Evolutionary conservation across 164 flowering plant genomes (phyloP), one percentile per base, ranked within the genome.

Genomic region (Buxus sempervirens): DNA sequence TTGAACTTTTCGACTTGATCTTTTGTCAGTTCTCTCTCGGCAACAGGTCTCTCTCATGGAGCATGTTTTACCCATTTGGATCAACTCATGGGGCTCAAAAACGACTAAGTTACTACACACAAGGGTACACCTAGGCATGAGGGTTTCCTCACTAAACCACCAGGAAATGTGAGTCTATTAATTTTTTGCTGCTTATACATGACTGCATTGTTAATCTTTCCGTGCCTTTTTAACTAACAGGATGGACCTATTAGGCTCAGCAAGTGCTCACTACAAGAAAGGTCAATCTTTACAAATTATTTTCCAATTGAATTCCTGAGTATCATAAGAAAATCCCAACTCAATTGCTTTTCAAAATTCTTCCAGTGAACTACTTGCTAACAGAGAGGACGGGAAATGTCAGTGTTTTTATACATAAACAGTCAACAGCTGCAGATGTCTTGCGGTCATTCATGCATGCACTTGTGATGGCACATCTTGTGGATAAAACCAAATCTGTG

Each of bases 361-460:
- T 70, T 77, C 20, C 72, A 96, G 98, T 49, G 7, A 90, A 79
- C 66, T 93, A 96, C 75, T 67, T 93, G 73, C 82, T 93, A 7
- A 64, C 85, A 73, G 81, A 83, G 73, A 86, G 76, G 69, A 79
- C 82, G 48, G 85, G 88, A 60, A 70, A 58, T 21, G 70, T 90
- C 71, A 75, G 65, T 45, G 69, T 90, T 54, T 49, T 91, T 68
- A 49, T 82, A 67, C 98, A 91, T 69, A 96, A 84, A 75, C 76
- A 88, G 67, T 80, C 98, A 20, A 80, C 84, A 41, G 78, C 91
- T 64, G 75, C 84, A 21, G 97, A 96, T 75, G 71, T 88, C 66
- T 70, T 96, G 78, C 85, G 84, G 75, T 83, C 97, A 24, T 91
- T 77, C 73, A 66, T 91, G 65, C 99, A 93, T 79, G 97, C 96